Evolutionary conservation across 2,329 filamentous ascomycete genomes (phyloP).

Genomic region (Penicillium sp.): DNA sequence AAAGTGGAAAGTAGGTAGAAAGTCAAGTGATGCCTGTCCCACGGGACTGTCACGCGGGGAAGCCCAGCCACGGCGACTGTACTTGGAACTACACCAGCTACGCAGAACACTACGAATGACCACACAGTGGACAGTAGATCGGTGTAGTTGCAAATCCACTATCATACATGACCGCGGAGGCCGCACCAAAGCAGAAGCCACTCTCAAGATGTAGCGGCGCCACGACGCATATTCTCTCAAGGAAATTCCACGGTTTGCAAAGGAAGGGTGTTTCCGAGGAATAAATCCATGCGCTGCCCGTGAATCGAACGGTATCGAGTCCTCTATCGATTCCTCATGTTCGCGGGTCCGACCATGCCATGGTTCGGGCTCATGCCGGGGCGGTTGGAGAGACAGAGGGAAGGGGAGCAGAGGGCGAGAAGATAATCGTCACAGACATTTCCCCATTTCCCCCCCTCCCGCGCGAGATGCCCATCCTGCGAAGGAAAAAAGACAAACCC

Average conservation of each 20-base stretch:
- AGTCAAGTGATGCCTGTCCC: conserved; percentile 20
- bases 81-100: too few relatives aligned
- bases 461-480: conserved; percentile 13
- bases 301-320: conserved; percentile 13
- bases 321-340: conserved; percentile 6
- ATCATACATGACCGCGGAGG: conserved; percentile 4
- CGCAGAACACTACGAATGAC: background rate
- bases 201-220: background rate
- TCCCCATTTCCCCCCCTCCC: background rate
- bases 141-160: conserved; percentile 8
- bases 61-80: conserved; percentile 6
- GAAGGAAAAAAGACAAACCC: conserved; percentile 21
- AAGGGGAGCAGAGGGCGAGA: conserved; percentile 7
- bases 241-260: conserved; percentile 8
- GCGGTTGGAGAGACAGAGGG: conserved; percentile 2
- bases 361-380: conserved; percentile 15
- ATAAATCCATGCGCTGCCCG: conserved; percentile 4
- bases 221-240: conserved; percentile 2
- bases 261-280: background rate
- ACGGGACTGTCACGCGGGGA: conserved; percentile 21
- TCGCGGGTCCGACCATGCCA: conserved; percentile 8
- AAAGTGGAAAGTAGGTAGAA: conserved; percentile 2
- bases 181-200: conserved; percentile 6
- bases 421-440: conserved; percentile 11
- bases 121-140: conserved; percentile 3